phyloP scores from a whole-genome alignment of 495 filamentous ascomycete species.

The Daldinia bambusicola region DNA sequence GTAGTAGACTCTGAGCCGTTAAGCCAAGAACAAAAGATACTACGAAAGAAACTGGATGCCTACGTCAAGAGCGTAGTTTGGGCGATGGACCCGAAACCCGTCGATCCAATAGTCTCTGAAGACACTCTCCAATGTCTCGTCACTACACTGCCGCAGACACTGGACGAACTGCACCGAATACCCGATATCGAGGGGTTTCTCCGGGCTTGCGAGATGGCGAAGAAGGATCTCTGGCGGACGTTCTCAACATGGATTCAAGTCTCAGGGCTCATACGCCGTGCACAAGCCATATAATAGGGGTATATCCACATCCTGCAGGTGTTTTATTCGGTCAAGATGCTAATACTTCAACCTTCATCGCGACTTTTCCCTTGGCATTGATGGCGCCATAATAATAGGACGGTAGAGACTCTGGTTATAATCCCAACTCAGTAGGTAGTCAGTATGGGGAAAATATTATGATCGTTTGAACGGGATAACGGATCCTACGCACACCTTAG shows the following conservation, averaged over 20 bases:
- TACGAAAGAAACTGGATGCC: slow-evolving; percentile 8
- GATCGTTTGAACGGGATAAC: no score
- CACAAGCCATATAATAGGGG: neutral
- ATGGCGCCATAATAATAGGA: neutral
- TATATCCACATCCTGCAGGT: neutral
- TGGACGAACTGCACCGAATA: slow-evolving; percentile 14
- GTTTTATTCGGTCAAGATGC: neutral
- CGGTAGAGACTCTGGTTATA: neutral
- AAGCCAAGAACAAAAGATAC: neutral
- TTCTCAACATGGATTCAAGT: slow-evolving; percentile 5
- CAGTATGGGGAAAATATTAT: no score
- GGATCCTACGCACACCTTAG: no score
- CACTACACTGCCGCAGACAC: slow-evolving; percentile 12
- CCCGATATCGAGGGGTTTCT: slow-evolving; percentile 12
- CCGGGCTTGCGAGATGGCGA: neutral
- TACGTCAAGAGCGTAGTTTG: slow-evolving; percentile 10
- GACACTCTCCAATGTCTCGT: slow-evolving; percentile 17
- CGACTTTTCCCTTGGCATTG: neutral
- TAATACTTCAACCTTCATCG: neutral
- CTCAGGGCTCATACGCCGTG: neutral
- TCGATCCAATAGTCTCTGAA: slow-evolving; percentile 13
- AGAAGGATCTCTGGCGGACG: slow-evolving; percentile 12
- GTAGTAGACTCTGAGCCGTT: neutral
- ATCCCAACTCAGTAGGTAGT: neutral
- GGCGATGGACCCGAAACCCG: slow-evolving; percentile 7